Evolutionary conservation across 352 stramenopile genomes (phyloP), one percentile per base, ranked within the genome.

Genomic region (Phytophthora meadii): DNA sequence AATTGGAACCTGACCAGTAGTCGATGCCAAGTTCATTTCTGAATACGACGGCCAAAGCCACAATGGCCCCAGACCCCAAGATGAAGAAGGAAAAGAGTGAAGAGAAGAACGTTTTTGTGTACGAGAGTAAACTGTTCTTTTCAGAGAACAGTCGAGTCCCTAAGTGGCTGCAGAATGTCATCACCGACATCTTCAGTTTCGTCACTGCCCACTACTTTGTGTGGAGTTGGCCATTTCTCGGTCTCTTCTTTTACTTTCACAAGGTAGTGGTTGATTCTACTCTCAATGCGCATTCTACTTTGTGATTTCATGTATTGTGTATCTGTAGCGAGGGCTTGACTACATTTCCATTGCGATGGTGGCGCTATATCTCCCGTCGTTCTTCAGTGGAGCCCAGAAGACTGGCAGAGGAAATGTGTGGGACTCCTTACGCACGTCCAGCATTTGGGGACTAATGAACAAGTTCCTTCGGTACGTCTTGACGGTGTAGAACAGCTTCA

Each of bases 181-280:
- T 78, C 39, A 55, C 57, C 6, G 61, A 81, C 53, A 7, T 71
- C 27, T 81, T 73, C 40, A 59, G 61, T 28, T 79, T 81, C 56
- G 53, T 76, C 12, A 70, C 61, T 11, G 69, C 75, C 32, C 77
- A 86, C 65, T 84, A 84, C 61, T 79, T 77, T 32, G 49, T 80
- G 46, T 86, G 73, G 72, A 50, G 48, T 1, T 34, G 67, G 37
- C 65, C 64, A 3, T 58, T 76, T 36, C 30, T 79, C 32, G 63
- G 25, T 19, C 44, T 81, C 2, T 66, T 81, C 41, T 82, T 75
- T 58, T 72, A 55, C 22, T 19, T 80, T 12, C 75, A 84, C 52
- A 57, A 70, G 45, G 65, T 77, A 54, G 36, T 12, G 34, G 14
- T 17, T 44, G 7, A n/a, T 59, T 42, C 37, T 4, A 42, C 36